Evolutionary conservation across 108 stramenopile genomes (phyloP), one percentile per base, ranked within the genome.

Genomic region (Thalassiosira profunda): DNA sequence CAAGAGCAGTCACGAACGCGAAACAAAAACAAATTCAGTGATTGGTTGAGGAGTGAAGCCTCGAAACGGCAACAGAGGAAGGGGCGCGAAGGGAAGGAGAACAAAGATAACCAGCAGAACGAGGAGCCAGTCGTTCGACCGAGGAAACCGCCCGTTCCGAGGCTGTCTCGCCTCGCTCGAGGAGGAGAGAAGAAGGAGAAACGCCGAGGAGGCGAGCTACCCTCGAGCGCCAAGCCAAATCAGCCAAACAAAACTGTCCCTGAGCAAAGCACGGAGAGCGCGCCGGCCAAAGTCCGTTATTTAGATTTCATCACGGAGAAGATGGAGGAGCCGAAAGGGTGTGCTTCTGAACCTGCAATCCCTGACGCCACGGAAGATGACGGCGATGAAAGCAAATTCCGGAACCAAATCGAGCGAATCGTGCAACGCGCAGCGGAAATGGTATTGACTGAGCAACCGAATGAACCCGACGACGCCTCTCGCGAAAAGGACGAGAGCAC

Each of bases 251-350:
- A 65, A 23, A 34, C 12, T 24, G 35, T n/a, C n/a, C n/a, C n/a
- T n/a, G 41, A 65, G 35, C 31, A 17, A 23, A 64, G 46, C 0
- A 31, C 15, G 24, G n/a, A 36, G 25, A 38, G 29, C 34, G 7
- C 34, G 12, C 11, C 40, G 7, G 2, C 44, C 6, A 69, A 58
- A 35, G 24, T 29, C 7, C 31, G 20, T 12, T 70, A 70, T 30
- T 51, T 70, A 18, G 48, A 58, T 57, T 70, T 59, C 43, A 70
- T 70, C 41, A 59, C 69, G 0, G 59, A 59, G 34, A 59, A 70
- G 44, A 33, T 21, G 2, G 55, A 43, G 11, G 23, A 43, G 4
- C 7, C 29, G 30, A 21, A 4, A 1, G 33, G 10, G 17, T 2
- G n/a, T 18, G 18, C 20, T 1, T 11, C 63, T 12, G 24, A 23